Base-by-base conservation (phyloP, 352 stramenopile species). In the Phytophthora pseudosyringae region DNA sequence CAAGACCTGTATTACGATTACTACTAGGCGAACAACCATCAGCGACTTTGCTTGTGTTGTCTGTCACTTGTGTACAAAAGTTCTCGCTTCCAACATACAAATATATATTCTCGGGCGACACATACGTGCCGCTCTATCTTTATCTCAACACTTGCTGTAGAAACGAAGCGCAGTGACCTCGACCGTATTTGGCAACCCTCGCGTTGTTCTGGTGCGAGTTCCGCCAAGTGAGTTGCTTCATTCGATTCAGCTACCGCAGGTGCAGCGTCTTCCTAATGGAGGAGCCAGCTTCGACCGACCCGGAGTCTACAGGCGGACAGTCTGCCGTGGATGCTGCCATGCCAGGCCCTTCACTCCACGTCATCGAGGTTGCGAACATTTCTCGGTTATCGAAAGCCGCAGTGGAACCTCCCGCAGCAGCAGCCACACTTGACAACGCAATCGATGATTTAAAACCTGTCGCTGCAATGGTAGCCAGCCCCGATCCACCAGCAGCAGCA, bases 1-100 rank as follows among this genome's bases (percentile, higher is more conserved):
- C 74, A 89, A 60, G 71, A 74, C 36, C 49, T 59, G 35, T 80
- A 80, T 46, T 68, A 67, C 39, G 67, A 76, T 55, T 73, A 76
- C 54, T 65, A 70, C 59, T 73, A 70, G 40, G 16, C 4, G 12
- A 16, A 16, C 29, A 28, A 4, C n/a, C 5, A 38, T 15, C n/a
- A 6, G n/a, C 6, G 39, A 45, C 6, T 5, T 47, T 18, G 11
- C 33, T 9, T n/a, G 28, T 38, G 43, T 38, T 51, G 58, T 45
- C 40, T 60, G 55, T 58, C 54, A 59, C 28, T n/a, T 58, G 28
- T 59, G 49, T 67, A 41, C 21, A 32, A 59, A 63, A 62, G n/a
- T 51, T 32, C 21, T 54, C 13, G n/a, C 45, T 47, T 60, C 21
- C 26, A 45, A n/a, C 61, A 29, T 38, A 61, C 62, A 67, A 67